Percentiles rank a stretch among this genome's conserved stretches.
phyloP scores from a whole-genome alignment of 108 stramenopile species.

The Conticribra weissflogii region DNA sequence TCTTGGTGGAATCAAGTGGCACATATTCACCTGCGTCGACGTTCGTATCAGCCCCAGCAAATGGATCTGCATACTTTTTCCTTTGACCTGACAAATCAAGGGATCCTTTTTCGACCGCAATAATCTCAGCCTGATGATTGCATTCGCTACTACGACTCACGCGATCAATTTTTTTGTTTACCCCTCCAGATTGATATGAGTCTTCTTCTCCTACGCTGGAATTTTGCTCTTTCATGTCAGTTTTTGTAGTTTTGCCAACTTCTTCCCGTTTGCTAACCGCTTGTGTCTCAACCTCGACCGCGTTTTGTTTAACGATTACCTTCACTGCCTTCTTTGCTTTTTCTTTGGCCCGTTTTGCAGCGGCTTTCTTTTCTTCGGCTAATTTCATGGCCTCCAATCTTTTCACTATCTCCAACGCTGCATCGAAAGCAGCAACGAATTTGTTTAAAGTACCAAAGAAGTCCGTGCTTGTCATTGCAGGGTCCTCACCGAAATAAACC shows the following conservation, averaged over 20 bases:
- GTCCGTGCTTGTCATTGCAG: conserved; percentile 77
- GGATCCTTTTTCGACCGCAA: conserved; percentile 6
- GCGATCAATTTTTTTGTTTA: not conserved
- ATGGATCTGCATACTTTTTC: conserved; percentile 30
- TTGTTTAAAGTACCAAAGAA: conserved; percentile 87
- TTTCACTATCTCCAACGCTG: conserved; percentile 69
- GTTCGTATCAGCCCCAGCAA: not conserved
- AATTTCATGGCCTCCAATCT: conserved; percentile 57
- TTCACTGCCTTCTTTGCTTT: conserved; percentile 10
- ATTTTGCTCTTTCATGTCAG: too few species aligned
- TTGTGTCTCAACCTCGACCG: not conserved
- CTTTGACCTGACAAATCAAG: conserved; percentile 41
- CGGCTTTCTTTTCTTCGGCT: conserved; percentile 50
- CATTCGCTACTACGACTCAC: too few species aligned
- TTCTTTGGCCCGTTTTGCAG: conserved; percentile 47
- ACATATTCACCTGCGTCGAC: not conserved
- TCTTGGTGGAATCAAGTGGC: not conserved
- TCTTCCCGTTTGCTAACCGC: not conserved
- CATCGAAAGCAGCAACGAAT: conserved; percentile 73
- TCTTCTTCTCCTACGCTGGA: conserved; percentile 5
- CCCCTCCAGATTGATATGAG: not conserved
- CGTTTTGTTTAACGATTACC: not conserved
- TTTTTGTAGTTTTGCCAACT: conserved; percentile 11
- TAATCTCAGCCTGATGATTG: not conserved
- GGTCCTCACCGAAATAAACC: conserved; percentile 90